phyloP scores from a whole-genome alignment of 768 basidiomycete species.

The Roridomyces roridus region DNA sequence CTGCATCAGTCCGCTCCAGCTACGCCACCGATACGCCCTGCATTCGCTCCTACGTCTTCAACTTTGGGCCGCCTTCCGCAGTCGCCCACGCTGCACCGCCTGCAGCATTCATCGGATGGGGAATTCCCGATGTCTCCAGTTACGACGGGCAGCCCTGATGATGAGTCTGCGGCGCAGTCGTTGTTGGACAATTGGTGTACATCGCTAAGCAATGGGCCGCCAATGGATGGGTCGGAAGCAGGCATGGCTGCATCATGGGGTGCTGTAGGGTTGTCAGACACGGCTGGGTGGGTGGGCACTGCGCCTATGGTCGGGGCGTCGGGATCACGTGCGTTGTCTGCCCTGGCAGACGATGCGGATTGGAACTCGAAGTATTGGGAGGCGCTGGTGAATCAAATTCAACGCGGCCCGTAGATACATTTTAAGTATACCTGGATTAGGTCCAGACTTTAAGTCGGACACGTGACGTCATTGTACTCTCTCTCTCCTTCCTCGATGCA shows the following conservation, averaged over 20 bases:
- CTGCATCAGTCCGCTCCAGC: slow-evolving; percentile 48
- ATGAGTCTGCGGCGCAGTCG: slow-evolving; percentile 77
- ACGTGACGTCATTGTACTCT: slow-evolving; percentile 1
- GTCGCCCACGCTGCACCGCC: slow-evolving; percentile 64
- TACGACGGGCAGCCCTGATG: slow-evolving; percentile 78
- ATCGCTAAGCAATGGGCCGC: slow-evolving; percentile 69
- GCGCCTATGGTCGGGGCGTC: slow-evolving; percentile 45
- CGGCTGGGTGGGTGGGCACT: slow-evolving; percentile 62
- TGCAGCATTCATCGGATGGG: slow-evolving; percentile 52
- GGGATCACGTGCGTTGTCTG: slow-evolving; percentile 53
- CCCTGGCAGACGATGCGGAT: slow-evolving; percentile 64
- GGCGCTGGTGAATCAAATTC: slow-evolving; percentile 70
- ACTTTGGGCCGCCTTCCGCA: slow-evolving; percentile 39
- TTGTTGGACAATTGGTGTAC: slow-evolving; percentile 87
- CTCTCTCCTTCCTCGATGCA: slow-evolving; percentile 58
- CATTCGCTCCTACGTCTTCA: slow-evolving; percentile 29
- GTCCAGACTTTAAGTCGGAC: no score
- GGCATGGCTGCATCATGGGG: slow-evolving; percentile 63
- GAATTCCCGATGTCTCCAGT: slow-evolving; percentile 65
- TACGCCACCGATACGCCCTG: slow-evolving; percentile 39
- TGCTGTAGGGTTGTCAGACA: slow-evolving; percentile 60
- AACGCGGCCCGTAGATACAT: slow-evolving; percentile 40
- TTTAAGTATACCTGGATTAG: slow-evolving; percentile 5
- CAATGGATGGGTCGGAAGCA: slow-evolving; percentile 55
- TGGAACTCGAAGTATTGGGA: slow-evolving; percentile 88